A percentile compares a stretch with the other conserved stretches of the same genome.
These are phyloP conservation scores for Chlorophyllum brunneum DNA, from an alignment of 768 basidiomycete genomes.

Conservation along the genomic window DNA sequence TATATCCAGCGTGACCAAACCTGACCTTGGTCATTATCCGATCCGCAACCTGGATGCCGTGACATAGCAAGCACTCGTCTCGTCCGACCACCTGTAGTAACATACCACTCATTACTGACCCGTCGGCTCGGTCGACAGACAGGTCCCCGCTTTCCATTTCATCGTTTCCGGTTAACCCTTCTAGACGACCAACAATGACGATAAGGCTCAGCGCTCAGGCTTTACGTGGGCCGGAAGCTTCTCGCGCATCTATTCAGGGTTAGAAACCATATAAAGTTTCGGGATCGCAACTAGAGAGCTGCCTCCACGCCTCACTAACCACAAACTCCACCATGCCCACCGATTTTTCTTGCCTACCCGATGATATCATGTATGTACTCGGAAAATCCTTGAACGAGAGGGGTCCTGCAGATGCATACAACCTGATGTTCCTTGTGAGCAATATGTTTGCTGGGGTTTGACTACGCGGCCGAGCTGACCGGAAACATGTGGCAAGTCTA, in stretches of 20 bases:
- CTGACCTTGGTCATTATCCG: too few relatives aligned
- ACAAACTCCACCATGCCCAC: background rate
- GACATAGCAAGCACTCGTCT: too few relatives aligned
- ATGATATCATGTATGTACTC: constrained; percentile 4
- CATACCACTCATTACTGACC: too few relatives aligned
- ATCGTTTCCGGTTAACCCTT: too few relatives aligned
- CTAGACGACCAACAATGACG: too few relatives aligned
- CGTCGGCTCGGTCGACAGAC: too few relatives aligned
- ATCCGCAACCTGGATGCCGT: too few relatives aligned
- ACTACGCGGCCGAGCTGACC: background rate
- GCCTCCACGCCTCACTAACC: background rate
- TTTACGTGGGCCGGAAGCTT: too few relatives aligned
- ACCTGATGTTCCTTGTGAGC: constrained; percentile 5
- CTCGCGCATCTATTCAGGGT: background rate
- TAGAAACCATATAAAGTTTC: background rate
- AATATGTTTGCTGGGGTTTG: background rate
- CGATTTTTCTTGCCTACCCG: background rate
- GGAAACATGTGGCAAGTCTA: background rate
- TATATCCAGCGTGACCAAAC: too few relatives aligned
- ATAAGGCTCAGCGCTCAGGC: too few relatives aligned
- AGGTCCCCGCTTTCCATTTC: too few relatives aligned
- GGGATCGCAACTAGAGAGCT: background rate
- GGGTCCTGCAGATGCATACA: background rate
- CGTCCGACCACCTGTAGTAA: too few relatives aligned
- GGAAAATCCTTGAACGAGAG: constrained; percentile 1